Conservation (phyloP, 2,329 filamentous ascomycete species). For the Annulohypoxylon truncatum region DNA sequence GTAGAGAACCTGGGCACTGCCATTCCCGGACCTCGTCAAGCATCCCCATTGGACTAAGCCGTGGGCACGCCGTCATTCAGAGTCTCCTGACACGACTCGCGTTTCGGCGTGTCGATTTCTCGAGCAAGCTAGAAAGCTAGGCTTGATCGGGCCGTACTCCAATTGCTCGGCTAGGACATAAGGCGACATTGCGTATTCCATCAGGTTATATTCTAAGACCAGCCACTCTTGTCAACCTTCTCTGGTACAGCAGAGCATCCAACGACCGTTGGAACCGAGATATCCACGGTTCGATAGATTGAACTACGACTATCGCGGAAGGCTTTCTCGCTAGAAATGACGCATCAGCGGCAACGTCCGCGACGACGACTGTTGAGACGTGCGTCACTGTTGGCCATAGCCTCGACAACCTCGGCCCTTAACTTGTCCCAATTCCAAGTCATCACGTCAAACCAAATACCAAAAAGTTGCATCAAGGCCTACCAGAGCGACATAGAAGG, state of each 20-base stretch:
- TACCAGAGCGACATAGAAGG: conserved; percentile 44
- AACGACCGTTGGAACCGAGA: neutral
- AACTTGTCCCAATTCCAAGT: conserved; percentile 47
- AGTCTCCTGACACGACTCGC: conserved; percentile 41
- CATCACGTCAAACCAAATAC: conserved; percentile 45
- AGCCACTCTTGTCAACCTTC: conserved; percentile 4
- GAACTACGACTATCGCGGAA: conserved; percentile 1
- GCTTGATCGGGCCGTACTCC: conserved; percentile 12
- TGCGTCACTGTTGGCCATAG: conserved; percentile 35
- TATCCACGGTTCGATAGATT: conserved; percentile 6
- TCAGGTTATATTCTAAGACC: conserved; percentile 1
- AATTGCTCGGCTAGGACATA: conserved; percentile 9
- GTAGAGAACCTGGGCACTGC: conserved; percentile 24
- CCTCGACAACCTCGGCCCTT: conserved; percentile 43
- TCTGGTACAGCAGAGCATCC: neutral
- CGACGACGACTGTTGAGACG: conserved; percentile 37
- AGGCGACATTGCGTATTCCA: conserved; percentile 13
- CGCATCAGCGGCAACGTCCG: conserved; percentile 33
- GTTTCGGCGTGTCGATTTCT: conserved; percentile 42
- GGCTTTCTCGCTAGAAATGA: conserved; percentile 25
- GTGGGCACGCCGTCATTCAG: conserved; percentile 32
- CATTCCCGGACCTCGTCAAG: conserved; percentile 12
- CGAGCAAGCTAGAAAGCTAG: conserved; percentile 25
- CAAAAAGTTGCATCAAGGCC: conserved; percentile 43
- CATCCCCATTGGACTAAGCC: conserved; percentile 30